phyloP scores from a whole-genome alignment of 768 basidiomycete species.

The Tulasnella sp. region DNA sequence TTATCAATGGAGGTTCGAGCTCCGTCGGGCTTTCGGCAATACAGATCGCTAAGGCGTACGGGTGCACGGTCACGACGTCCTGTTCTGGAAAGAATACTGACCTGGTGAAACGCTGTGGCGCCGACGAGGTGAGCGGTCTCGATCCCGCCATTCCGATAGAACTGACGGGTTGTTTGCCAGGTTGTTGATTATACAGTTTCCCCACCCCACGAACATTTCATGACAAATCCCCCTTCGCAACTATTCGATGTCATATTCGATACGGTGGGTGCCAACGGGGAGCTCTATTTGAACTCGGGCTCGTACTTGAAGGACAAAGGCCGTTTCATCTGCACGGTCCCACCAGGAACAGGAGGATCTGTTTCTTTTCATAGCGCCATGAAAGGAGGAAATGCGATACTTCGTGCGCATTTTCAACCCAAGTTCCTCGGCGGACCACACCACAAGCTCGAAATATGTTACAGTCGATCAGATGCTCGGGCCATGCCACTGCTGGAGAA shows the following conservation, averaged over 20 bases:
- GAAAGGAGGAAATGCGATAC: slow-evolving; percentile 25
- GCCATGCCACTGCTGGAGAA: slow-evolving; percentile 4
- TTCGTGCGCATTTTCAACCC: slow-evolving; percentile 38
- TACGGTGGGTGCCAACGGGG: slow-evolving; percentile 42
- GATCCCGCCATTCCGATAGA: neutral
- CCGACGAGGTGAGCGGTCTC: slow-evolving; percentile 48
- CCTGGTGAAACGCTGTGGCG: slow-evolving; percentile 52
- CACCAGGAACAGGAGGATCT: slow-evolving; percentile 35
- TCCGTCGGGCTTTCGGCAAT: slow-evolving; percentile 63
- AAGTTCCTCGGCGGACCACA: slow-evolving; percentile 47
- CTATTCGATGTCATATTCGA: slow-evolving; percentile 57
- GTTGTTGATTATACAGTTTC: slow-evolving; percentile 56
- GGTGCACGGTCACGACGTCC: slow-evolving; percentile 49
- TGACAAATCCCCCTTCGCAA: slow-evolving; percentile 38
- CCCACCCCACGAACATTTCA: slow-evolving; percentile 44
- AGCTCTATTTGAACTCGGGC: slow-evolving; percentile 44
- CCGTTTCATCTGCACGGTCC: slow-evolving; percentile 45
- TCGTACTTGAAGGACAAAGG: slow-evolving; percentile 50
- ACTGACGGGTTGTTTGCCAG: slow-evolving; percentile 25
- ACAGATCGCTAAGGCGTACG: slow-evolving; percentile 60
- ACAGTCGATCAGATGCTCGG: neutral
- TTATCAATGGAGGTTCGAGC: slow-evolving; percentile 65
- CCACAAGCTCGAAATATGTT: slow-evolving; percentile 41
- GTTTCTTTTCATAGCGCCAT: slow-evolving; percentile 23
- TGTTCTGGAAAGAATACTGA: slow-evolving; percentile 55